Evolutionary conservation across 345 rosid genomes (phyloP).

Genomic region (Trapa incisa): DNA sequence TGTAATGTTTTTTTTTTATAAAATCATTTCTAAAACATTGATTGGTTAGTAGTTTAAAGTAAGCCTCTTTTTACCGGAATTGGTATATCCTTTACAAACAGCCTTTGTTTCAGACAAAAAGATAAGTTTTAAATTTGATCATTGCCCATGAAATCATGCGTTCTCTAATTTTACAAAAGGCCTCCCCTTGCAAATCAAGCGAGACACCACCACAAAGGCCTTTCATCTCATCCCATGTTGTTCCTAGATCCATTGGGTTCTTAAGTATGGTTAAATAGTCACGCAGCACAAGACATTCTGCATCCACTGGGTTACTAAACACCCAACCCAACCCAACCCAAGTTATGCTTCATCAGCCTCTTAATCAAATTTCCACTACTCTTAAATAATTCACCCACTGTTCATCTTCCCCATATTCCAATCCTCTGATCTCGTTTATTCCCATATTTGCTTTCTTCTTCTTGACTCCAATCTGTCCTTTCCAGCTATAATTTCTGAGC

Average conservation of each 20-base stretch:
- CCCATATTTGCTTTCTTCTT: slow-evolving; percentile 30
- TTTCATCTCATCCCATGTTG: slow-evolving; percentile 34
- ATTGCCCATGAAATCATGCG: too few relatives aligned
- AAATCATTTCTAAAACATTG: too few relatives aligned
- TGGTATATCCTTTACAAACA: too few relatives aligned
- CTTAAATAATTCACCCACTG: slow-evolving; percentile 34
- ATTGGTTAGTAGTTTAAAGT: slow-evolving; percentile 22
- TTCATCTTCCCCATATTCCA: slow-evolving; percentile 17
- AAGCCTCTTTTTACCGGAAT: slow-evolving; percentile 20
- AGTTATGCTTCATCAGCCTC: slow-evolving; percentile 70
- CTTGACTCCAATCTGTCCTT: slow-evolving; percentile 22
- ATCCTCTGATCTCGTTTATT: slow-evolving; percentile 9
- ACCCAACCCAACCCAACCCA: slow-evolving; percentile 77
- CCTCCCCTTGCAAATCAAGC: too few relatives aligned
- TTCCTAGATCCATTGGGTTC: slow-evolving; percentile 93
- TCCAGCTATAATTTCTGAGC: slow-evolving; percentile 12
- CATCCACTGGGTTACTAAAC: slow-evolving; percentile 79
- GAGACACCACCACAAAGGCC: too few relatives aligned
- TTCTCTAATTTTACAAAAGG: too few relatives aligned
- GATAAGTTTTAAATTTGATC: too few relatives aligned
- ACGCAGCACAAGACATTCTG: slow-evolving; percentile 46
- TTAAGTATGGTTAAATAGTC: slow-evolving; percentile 62
- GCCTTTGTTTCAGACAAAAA: too few relatives aligned
- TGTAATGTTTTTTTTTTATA: too few relatives aligned
- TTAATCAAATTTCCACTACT: slow-evolving; percentile 45